Percentiles rank a stretch among this genome's conserved stretches.
Evolutionary conservation across 306 rosid species (phyloP).

Genomic region (Glycyrrhiza uralensis): DNA sequence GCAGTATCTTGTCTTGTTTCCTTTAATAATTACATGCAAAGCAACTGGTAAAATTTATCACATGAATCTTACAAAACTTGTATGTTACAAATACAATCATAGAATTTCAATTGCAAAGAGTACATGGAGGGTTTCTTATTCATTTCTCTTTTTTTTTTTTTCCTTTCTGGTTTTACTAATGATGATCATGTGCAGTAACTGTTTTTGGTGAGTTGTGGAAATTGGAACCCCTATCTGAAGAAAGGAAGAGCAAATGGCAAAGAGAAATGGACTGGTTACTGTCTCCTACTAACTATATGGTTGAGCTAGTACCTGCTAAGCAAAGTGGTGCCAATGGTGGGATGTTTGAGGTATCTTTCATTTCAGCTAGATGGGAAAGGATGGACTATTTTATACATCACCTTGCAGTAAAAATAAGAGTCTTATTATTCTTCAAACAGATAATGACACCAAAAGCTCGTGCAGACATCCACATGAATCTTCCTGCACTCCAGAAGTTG

Average conservation of each 20-base stretch:
- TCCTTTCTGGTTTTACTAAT: slow-evolving; percentile 13
- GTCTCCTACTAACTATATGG: slow-evolving; percentile 91
- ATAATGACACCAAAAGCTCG: slow-evolving; percentile 95
- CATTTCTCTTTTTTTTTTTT: slow-evolving; percentile 6
- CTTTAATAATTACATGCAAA: not conserved
- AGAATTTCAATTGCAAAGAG: slow-evolving; percentile 8
- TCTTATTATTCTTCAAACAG: slow-evolving; percentile 44
- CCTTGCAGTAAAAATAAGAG: not conserved
- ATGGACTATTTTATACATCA: not conserved
- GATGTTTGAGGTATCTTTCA: slow-evolving; percentile 65
- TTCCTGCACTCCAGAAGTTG: slow-evolving; percentile 94
- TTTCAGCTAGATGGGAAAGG: slow-evolving; percentile 13
- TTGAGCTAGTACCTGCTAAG: slow-evolving; percentile 92
- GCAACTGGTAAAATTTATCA: not conserved
- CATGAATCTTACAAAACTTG: not conserved
- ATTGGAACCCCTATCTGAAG: slow-evolving; percentile 84
- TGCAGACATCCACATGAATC: slow-evolving; percentile 84
- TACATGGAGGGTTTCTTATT: not conserved
- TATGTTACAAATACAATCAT: not conserved
- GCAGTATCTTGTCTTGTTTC: not conserved
- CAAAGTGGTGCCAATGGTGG: slow-evolving; percentile 80
- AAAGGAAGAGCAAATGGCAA: slow-evolving; percentile 72
- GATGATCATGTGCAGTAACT: slow-evolving; percentile 52
- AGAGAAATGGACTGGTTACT: slow-evolving; percentile 91
- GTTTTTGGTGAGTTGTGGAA: slow-evolving; percentile 96